These are phyloP conservation scores for Phylloboletellus chloephorus DNA, from an alignment of 1,284 basidiomycete genomes.

Conservation along the genomic window DNA sequence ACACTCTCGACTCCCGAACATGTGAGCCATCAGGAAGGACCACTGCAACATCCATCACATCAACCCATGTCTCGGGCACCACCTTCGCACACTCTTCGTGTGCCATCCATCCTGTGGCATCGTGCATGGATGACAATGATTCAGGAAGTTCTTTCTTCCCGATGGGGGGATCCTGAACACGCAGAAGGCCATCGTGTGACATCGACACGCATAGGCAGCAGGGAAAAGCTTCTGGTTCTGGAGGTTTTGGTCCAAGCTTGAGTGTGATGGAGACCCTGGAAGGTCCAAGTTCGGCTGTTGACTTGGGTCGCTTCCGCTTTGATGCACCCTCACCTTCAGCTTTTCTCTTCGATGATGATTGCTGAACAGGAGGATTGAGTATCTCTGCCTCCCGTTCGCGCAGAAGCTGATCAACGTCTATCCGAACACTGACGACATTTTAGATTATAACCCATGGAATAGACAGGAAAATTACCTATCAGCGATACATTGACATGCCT, in stretches of 20 bases:
- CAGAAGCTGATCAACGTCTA: conserved; percentile 85
- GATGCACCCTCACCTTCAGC: conserved; percentile 23
- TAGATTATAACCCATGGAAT: conserved; percentile 1
- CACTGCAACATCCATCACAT: conserved; percentile 46
- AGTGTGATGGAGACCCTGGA: conserved; percentile 43
- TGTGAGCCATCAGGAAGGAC: conserved; percentile 31
- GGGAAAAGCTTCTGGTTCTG: conserved; percentile 54
- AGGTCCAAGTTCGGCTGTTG: conserved; percentile 7
- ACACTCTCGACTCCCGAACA: conserved; percentile 54
- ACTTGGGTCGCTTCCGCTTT: conserved; percentile 35
- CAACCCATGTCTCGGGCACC: conserved; percentile 84
- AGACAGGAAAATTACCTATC: conserved; percentile 55
- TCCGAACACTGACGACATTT: conserved; percentile 65
- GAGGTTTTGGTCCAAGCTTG: conserved; percentile 57
- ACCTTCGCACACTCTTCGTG: conserved; percentile 74
- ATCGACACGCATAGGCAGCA: conserved; percentile 79
- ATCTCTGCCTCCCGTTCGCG: conserved; percentile 51
- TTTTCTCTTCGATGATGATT: conserved; percentile 37
- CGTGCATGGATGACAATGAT: conserved; percentile 25
- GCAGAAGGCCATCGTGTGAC: conserved; percentile 52
- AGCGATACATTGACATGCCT: conserved; percentile 76
- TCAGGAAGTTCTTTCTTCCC: conserved; percentile 45
- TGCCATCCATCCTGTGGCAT: conserved; percentile 55
- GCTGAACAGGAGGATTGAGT: conserved; percentile 19
- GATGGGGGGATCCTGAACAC: conserved; percentile 63